Base-by-base conservation (phyloP, 2,329 filamentous ascomycete genomes). In the Parafenestella ontariensis region DNA sequence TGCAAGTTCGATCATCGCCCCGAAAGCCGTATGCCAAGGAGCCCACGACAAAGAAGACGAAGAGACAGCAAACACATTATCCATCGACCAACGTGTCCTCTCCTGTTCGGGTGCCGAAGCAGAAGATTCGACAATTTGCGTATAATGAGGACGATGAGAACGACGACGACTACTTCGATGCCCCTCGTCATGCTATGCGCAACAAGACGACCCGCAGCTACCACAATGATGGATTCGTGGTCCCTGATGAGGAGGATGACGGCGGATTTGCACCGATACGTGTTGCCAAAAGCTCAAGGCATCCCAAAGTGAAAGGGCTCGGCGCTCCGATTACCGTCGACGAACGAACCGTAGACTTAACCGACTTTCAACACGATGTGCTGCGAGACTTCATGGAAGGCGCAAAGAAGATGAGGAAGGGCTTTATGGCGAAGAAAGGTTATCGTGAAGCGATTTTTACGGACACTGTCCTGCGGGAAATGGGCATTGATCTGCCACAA, bases 71-170 rank as follows among this genome's bases (percentile, higher is more conserved):
- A 24, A 72, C 79, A 39, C 78, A 82, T 24, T 78, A 83, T 66
- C 85, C 87, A 3, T 90, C 88, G 0, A 90, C 88, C 1, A 87
- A 89, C 60, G 80, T 90, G 3, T 88, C 88, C 0, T 89, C 87
- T 17, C 87, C 87, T 3, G 66, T 86, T 10, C 82, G 83, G 62
- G 76, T 79, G 23, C 69, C 77, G 7, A 76, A 77, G 50, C 71
- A 72, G 21, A 64, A 70, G 63, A 69, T 74, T 17, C 65, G 56
- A 23, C 59, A 68, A 28, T 73, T 59, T 46, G 57, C 59, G 20
- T 69, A 67, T 54, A 44, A 69, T 37, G 58, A 68, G 29, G 60
- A 65, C 18, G 65, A 65, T 8, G 63, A 71, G 1, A 62, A 72
- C 6, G 68, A 69, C 13, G 59, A 66, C 3, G 55, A 69, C 9